Base-by-base conservation (phyloP, 2,329 filamentous ascomycete species). In the Penicillium sp. region DNA sequence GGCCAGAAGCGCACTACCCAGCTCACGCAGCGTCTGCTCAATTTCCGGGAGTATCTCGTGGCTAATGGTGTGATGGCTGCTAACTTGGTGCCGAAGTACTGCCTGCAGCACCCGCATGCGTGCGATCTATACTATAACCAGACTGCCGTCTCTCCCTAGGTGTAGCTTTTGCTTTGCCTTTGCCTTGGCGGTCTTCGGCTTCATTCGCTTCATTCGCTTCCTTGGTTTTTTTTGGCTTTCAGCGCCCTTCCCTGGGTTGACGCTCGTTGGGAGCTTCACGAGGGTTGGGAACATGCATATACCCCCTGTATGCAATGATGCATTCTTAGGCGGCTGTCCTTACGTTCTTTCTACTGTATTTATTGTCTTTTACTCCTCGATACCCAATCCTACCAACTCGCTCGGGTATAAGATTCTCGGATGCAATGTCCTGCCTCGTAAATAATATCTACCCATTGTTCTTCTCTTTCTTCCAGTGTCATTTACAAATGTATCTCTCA, bases 21-120 rank as follows among this genome's bases (percentile, higher is more conserved):
- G 60, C 69, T 85, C 62, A 85, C 83, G 10, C 82, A 84, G 72
- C 77, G 84, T 5, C 81, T 86, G 52, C 66, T 85, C 11, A 86
- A 86, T 69, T 86, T 86, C 74, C 77, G 84, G 40, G 84, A 86
- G 73, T 86, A 85, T 61, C 74, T 86, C 6, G 78, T 86, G 52
- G 82, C 82, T 1, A 83, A 80, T 62, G 82, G 82, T 2, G 75
- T 86, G 1, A 70, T 73, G 61, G 84, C 83, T 11, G 69, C 78
- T 19, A 78, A 80, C 2, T 62, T 86, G 55, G 79, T 84, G 70
- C 82, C 84, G 11, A 85, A 85, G 73, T 86, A 85, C 66, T 87
- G 84, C 66, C 63, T 83, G 51, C 78, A 83, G 73, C 79, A 86
- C 66, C 83, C 84, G 13, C 84, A 87, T 69, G 77, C 80, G 54